Conservation (phyloP, 1,284 basidiomycete genomes). For the Boletellus deceptivus region DNA sequence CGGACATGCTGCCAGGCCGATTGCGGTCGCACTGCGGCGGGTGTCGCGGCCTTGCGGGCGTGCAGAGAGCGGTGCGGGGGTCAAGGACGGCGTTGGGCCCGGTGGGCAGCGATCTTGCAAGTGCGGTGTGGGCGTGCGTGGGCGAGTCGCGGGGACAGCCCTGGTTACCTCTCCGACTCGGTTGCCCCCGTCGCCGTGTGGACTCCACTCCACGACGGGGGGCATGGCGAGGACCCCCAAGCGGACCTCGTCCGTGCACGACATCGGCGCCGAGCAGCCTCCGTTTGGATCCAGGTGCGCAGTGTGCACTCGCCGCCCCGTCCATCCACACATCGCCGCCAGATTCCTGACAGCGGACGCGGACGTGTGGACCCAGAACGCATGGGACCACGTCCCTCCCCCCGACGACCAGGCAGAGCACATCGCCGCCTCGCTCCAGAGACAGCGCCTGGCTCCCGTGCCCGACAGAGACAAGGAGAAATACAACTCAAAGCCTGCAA, state of each 20-base stretch:
- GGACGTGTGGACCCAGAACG: constrained; percentile 75
- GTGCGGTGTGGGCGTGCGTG: too few relatives aligned
- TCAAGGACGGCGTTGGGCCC: constrained; percentile 1
- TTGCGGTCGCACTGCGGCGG: neutral
- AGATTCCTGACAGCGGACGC: constrained; percentile 63
- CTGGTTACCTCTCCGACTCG: constrained; percentile 6
- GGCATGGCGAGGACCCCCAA: constrained; percentile 29
- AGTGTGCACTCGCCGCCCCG: neutral
- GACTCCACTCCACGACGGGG: too few relatives aligned
- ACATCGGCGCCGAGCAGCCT: constrained; percentile 54
- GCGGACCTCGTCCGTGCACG: constrained; percentile 62
- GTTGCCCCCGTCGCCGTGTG: neutral
- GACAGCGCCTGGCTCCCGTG: constrained; percentile 70
- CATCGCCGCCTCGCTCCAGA: constrained; percentile 66
- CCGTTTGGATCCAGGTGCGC: constrained; percentile 69
- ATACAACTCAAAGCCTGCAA: constrained; percentile 73
- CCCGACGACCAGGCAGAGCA: constrained; percentile 73
- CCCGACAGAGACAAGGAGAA: constrained; percentile 61
- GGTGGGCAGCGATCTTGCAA: neutral
- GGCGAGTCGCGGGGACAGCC: too few relatives aligned
- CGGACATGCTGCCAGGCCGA: constrained; percentile 22
- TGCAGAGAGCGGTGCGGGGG: neutral
- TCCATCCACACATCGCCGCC: neutral
- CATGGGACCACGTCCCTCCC: constrained; percentile 88
- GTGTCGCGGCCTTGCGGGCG: neutral